A percentile compares a stretch with the other conserved stretches of the same genome.
Evolutionary conservation across 805 yeast species (phyloP).

Genomic region (Saccharomycopsis microspora): DNA sequence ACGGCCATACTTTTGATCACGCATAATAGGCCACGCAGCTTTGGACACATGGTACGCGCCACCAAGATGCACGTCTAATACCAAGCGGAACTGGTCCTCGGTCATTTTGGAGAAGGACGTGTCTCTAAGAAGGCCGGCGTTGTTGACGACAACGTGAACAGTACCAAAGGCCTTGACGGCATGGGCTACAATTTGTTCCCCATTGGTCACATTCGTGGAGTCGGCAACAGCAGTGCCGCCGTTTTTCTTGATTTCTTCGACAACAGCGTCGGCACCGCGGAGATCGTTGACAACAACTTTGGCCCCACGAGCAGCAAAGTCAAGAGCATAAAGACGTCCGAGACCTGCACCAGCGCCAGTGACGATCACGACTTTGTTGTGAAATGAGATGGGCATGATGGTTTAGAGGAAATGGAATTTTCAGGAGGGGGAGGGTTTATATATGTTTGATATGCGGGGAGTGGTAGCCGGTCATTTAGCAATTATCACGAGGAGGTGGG

Average conservation of each 20-base stretch:
- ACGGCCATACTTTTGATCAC: constrained; percentile 78
- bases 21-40: constrained; percentile 89
- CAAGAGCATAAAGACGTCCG: constrained; percentile 80
- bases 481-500: too few species aligned
- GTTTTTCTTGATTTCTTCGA: constrained; percentile 59
- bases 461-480: too few species aligned
- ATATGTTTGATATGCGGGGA: background rate
- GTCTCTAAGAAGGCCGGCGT: constrained; percentile 92
- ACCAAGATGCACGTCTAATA: constrained; percentile 76
- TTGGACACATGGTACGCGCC: constrained; percentile 79
- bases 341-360: constrained; percentile 98
- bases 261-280: constrained; percentile 90
- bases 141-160: constrained; percentile 80
- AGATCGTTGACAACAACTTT: constrained; percentile 91
- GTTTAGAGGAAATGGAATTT: background rate
- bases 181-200: constrained; percentile 74
- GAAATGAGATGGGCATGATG: constrained; percentile 32
- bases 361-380: constrained; percentile 80
- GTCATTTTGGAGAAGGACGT: constrained; percentile 79
- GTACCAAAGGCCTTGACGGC: constrained; percentile 83
- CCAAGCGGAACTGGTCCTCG: constrained; percentile 66
- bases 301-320: constrained; percentile 85
- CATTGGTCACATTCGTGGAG: constrained; percentile 75
- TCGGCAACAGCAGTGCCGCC: constrained; percentile 92
- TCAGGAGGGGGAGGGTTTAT: background rate